Evolutionary conservation across 176 grass and related monocot genomes (phyloP), one percentile per base, ranked within the genome.

Genomic region (Aegilops speltoides): DNA sequence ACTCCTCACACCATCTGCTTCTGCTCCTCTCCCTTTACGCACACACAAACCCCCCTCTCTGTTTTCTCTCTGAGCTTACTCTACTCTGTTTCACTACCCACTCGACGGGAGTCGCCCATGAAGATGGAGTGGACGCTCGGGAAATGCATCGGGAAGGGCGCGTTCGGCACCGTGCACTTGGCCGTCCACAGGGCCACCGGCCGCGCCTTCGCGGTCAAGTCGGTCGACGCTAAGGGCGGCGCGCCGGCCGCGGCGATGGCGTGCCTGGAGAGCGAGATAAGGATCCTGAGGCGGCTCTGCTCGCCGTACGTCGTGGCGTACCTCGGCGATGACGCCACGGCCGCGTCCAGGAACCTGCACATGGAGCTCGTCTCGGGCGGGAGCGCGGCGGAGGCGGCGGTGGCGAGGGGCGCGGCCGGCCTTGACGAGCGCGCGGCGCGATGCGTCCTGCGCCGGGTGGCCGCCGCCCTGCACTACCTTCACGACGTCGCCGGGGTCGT

Each of bases 181-280:
- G 97, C 97, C 15, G 41, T 89, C 33, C 64, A 91, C 76, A 80
- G 48, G 73, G 73, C 79, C 23, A 93, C 85, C 12, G 90, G 88
- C 34, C 15, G 68, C 7, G 65, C 77, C 52, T 96, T 99, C 79
- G 97, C 97, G 16, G 97, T 99, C 24, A 99, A 99, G 88, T 94
- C 97, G 24, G 94, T 96, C 28, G 71, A 81, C 34, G 57, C 77
- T 5, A 57, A 81, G 63, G 24, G 2, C 4, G 79, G 62, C 9
- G 79, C 77, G 52, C 26, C 83, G 43, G 74, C 81, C 7, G 37
- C 54, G 12, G 88, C 97, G 36, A 17, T 82, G 75, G 62, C 86
- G 67, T 90, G 92, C 67, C 88, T 99, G 5, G 94, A 99, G 85
- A 91, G 78, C 66, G 97, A 99, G 87, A 99, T 99, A 31, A 79